Evolutionary conservation across 2,329 filamentous ascomycete genomes (phyloP).

Genomic region (Iodosphaeria phyllophila): DNA sequence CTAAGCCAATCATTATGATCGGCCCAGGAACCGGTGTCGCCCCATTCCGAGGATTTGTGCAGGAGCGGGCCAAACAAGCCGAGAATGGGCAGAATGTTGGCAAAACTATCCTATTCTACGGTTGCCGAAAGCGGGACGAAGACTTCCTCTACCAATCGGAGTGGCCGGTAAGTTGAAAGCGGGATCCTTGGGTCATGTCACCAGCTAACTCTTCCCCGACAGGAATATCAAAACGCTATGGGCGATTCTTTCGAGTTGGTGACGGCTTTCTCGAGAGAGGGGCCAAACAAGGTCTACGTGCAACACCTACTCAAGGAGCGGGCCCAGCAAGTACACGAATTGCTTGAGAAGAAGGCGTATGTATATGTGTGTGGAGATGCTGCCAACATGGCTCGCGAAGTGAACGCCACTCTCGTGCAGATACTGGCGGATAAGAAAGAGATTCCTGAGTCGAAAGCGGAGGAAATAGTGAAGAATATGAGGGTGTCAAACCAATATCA

Average conservation of each 20-base stretch:
- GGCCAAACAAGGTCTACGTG: constrained; percentile 81
- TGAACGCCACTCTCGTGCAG: constrained; percentile 70
- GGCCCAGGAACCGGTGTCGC: constrained; percentile 93
- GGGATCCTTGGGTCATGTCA: not conserved
- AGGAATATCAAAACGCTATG: constrained; percentile 70
- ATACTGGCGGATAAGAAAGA: constrained; percentile 75
- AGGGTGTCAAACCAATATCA: constrained; percentile 90
- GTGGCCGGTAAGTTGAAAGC: constrained; percentile 56
- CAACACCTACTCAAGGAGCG: constrained; percentile 81
- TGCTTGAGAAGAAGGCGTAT: constrained; percentile 73
- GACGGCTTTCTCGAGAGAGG: constrained; percentile 88
- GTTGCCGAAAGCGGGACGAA: constrained; percentile 71
- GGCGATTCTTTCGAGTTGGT: constrained; percentile 82
- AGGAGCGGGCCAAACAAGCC: constrained; percentile 75
- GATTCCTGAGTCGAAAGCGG: constrained; percentile 68
- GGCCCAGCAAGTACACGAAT: constrained; percentile 67
- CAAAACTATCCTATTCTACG: constrained; percentile 82
- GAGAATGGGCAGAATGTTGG: constrained; percentile 68
- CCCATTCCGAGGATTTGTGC: constrained; percentile 87
- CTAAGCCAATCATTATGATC: constrained; percentile 88
- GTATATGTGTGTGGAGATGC: constrained; percentile 98
- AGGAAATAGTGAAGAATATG: constrained; percentile 96
- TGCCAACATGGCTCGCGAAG: constrained; percentile 88
- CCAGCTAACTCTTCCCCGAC: constrained; percentile 9
- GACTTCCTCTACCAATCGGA: constrained; percentile 87